Evolutionary conservation across 176 grass and related monocot genomes (phyloP).

Genomic region (Cenchrus purpureus): DNA sequence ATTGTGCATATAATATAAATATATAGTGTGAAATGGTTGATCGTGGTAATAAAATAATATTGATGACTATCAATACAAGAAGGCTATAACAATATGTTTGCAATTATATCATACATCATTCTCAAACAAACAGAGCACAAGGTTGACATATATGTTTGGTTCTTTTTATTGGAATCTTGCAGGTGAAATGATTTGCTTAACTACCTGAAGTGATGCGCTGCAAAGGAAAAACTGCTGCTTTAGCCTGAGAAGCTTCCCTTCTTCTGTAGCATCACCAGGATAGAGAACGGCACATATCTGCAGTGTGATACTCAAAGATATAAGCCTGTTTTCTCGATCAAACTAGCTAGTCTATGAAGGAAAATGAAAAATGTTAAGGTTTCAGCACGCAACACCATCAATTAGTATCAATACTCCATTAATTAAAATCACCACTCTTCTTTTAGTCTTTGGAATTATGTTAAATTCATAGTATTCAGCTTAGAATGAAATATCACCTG

Average conservation of each 20-base stretch:
- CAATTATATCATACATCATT: constrained; percentile 22
- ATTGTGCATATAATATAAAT: not conserved
- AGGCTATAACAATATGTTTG: not conserved
- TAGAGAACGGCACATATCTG: constrained; percentile 97
- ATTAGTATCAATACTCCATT: constrained; percentile 9
- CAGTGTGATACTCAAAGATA: constrained; percentile 39
- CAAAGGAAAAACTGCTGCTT: constrained; percentile 99
- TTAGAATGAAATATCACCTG: constrained; percentile 65
- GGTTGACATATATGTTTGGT: not conserved
- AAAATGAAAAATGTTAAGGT: not conserved
- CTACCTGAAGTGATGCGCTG: constrained; percentile 98
- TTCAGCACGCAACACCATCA: constrained; percentile 26
- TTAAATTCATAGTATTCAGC: not conserved
- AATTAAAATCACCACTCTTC: constrained; percentile 24
- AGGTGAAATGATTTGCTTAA: constrained; percentile 28
- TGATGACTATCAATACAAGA: constrained; percentile 20
- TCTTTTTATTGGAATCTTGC: constrained; percentile 15
- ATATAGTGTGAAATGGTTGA: not conserved
- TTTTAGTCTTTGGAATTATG: constrained; percentile 10
- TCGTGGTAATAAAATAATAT: constrained; percentile 11
- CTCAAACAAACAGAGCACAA: constrained; percentile 1
- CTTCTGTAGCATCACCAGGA: constrained; percentile 92
- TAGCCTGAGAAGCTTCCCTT: constrained; percentile 90
- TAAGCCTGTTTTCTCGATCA: not conserved
- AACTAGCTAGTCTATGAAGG: constrained; percentile 25